These are phyloP conservation scores for Lasiodiplodia citricola DNA, from an alignment of 2,329 filamentous ascomycete genomes.

Conservation along the genomic window DNA sequence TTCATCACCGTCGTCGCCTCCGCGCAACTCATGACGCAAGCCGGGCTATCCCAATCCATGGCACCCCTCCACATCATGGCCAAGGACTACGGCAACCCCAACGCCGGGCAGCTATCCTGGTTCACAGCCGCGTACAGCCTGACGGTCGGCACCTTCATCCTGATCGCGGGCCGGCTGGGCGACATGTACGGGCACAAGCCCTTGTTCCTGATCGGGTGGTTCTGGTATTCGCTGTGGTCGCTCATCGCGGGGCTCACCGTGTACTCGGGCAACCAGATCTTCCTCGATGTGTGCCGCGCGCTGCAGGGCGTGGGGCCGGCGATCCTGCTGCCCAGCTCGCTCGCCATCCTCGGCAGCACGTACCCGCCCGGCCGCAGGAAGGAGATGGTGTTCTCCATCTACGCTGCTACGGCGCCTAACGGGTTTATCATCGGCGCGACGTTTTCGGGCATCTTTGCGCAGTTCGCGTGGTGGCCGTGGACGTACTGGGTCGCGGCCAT, in stretches of 20 bases:
- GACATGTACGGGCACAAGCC: constrained; percentile 58
- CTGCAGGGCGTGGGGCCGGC: constrained; percentile 63
- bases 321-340: constrained; percentile 66
- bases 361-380: constrained; percentile 64
- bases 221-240: constrained; percentile 57
- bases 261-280: constrained; percentile 45
- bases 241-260: constrained; percentile 52
- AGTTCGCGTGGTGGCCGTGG: constrained; percentile 60
- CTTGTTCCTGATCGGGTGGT: constrained; percentile 55
- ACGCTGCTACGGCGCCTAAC: constrained; percentile 56
- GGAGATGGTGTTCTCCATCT: constrained; percentile 63
- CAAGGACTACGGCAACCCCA: constrained; percentile 45
- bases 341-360: constrained; percentile 65
- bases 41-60: constrained; percentile 43
- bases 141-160: constrained; percentile 58
- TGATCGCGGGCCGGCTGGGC: constrained; percentile 55
- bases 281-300: constrained; percentile 42
- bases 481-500: constrained; percentile 54
- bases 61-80: constrained; percentile 52
- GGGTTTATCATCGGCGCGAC: constrained; percentile 50
- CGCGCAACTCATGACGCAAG: constrained; percentile 50
- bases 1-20: constrained; percentile 29
- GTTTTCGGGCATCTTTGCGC: constrained; percentile 48
- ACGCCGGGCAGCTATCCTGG: constrained; percentile 53
- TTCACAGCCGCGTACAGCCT: constrained; percentile 56